phyloP scores from a whole-genome alignment of 1,139 yeast genomes.

The Pichia sp. region DNA sequence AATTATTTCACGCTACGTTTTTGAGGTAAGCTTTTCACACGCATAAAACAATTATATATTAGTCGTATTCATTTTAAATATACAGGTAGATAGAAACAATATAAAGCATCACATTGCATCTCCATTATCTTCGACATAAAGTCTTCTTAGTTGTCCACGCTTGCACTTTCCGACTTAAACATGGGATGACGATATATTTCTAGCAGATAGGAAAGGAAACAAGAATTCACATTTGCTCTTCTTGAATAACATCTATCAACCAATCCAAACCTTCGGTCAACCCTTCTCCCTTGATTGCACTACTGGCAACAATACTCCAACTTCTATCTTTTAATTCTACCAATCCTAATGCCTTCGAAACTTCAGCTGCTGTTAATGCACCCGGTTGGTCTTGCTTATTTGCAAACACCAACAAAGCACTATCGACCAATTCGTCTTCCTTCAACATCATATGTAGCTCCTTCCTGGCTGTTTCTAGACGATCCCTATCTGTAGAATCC shows the following conservation, averaged over 20 bases:
- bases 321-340: conserved; percentile 91
- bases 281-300: conserved; percentile 95
- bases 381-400: conserved; percentile 97
- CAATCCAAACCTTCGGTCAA: conserved; percentile 94
- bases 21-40: no score
- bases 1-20: no score
- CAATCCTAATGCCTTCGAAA: conserved; percentile 75
- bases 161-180: no score
- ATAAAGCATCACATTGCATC: no score
- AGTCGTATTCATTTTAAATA: no score
- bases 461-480: conserved; percentile 79
- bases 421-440: conserved; percentile 85
- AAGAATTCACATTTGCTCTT: conserved; percentile 71
- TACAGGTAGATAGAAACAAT: no score
- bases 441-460: conserved; percentile 87
- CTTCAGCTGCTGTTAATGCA: conserved; percentile 91
- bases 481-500: conserved; percentile 92
- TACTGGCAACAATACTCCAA: conserved; percentile 96
- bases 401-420: conserved; percentile 90
- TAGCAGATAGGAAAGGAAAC: no score
- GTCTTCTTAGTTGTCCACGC: no score
- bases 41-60: no score
- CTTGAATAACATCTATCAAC: conserved; percentile 93
- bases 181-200: no score
- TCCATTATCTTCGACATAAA: no score